A percentile compares a stretch with the other conserved stretches of the same genome.
phyloP scores from a whole-genome alignment of 2,329 filamentous ascomycete species.

The Mycosphaerella arachidis region DNA sequence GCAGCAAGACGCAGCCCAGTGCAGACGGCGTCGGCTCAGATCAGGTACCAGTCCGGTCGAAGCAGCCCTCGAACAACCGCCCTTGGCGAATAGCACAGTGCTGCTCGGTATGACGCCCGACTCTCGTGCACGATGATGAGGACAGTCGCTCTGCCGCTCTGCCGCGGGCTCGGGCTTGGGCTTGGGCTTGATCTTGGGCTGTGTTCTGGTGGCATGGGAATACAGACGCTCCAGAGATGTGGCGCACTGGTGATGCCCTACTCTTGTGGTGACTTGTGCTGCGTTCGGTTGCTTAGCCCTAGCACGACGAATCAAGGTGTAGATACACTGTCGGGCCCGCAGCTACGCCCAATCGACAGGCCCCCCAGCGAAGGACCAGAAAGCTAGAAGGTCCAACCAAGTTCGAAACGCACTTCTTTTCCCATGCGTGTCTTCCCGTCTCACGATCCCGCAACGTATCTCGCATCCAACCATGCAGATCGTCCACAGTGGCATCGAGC shows the following conservation, averaged over 20 bases:
- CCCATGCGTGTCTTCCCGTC: no score
- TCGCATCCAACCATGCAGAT: neutral
- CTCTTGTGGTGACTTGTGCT: neutral
- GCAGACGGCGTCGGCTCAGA: no score
- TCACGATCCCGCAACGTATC: neutral
- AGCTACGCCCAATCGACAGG: neutral
- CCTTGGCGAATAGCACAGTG: no score
- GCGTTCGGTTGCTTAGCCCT: neutral
- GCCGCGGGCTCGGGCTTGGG: no score
- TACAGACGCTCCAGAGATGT: neutral
- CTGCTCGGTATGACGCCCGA: no score
- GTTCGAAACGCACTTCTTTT: no score
- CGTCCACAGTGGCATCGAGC: neutral
- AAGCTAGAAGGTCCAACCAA: no score
- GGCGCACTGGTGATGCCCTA: neutral
- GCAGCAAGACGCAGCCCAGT: no score
- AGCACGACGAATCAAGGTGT: neutral
- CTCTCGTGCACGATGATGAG: no score
- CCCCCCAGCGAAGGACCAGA: neutral
- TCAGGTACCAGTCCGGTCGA: no score
- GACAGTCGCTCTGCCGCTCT: no score
- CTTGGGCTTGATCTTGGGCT: neutral
- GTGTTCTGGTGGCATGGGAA: neutral
- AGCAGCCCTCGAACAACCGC: no score
- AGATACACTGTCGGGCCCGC: neutral